Percentiles rank a stretch among this genome's conserved stretches.
These are phyloP conservation scores for Chaetomium globosum DNA, from an alignment of 2,329 filamentous ascomycete species.

Conservation along the genomic window DNA sequence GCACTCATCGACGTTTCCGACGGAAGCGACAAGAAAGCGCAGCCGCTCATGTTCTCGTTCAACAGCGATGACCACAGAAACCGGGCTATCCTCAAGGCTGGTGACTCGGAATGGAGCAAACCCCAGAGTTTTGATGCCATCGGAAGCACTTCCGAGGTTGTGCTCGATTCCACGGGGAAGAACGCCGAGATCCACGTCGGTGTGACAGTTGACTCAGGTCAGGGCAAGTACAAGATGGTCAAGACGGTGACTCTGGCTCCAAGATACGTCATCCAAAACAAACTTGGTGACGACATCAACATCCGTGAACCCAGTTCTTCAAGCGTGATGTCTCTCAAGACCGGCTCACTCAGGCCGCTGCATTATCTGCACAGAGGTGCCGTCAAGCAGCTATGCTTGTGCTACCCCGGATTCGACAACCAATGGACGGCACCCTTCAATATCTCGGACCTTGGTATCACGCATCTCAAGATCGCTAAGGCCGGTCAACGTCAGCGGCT, in stretches of 20 bases:
- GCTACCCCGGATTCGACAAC: conserved; percentile 91
- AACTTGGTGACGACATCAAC: conserved; percentile 82
- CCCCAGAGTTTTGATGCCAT: conserved; percentile 98
- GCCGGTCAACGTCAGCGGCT: conserved; percentile 86
- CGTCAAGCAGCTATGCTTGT: conserved; percentile 87
- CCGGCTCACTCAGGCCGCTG: conserved; percentile 79
- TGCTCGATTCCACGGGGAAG: conserved; percentile 71
- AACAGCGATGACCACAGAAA: conserved; percentile 87
- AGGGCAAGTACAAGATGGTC: conserved; percentile 97
- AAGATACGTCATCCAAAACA: conserved; percentile 92
- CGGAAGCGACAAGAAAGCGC: conserved; percentile 67
- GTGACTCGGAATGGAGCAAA: conserved; percentile 93
- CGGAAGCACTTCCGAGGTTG: conserved; percentile 85
- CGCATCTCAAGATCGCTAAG: conserved; percentile 91
- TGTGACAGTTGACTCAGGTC: conserved; percentile 83
- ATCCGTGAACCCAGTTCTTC: conserved; percentile 91
- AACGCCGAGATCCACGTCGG: conserved; percentile 87
- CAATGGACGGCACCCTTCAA: conserved; percentile 98
- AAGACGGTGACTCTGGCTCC: conserved; percentile 94
- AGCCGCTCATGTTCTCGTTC: conserved; percentile 96
- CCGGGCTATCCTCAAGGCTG: conserved; percentile 81
- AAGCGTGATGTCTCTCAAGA: conserved; percentile 74
- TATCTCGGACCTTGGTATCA: conserved; percentile 89
- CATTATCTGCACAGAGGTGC: conserved; percentile 84
- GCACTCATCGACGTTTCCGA: conserved; percentile 55